phyloP scores from a whole-genome alignment of 192 early-diverging fungal species.

The Gigaspora rosea region DNA sequence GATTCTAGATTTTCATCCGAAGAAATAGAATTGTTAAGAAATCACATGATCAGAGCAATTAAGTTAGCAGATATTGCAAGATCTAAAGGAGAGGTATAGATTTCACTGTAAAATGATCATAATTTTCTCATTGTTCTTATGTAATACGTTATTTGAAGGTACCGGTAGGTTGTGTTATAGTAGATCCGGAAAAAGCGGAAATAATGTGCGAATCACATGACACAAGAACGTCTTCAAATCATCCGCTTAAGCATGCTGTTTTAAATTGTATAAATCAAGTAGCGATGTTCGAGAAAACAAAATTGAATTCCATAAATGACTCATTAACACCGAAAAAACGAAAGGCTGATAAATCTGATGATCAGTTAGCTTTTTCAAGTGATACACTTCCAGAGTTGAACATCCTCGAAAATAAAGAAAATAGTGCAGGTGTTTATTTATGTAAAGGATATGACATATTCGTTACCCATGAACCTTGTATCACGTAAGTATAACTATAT shows the following conservation, averaged over 20 bases:
- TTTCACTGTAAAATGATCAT: too few species aligned
- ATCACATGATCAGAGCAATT: constrained; percentile 43
- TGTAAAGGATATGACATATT: constrained; percentile 85
- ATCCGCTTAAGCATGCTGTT: constrained; percentile 78
- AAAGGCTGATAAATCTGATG: constrained; percentile 27
- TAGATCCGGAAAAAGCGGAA: constrained; percentile 53
- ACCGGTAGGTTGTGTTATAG: constrained; percentile 52
- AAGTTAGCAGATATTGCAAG: constrained; percentile 23
- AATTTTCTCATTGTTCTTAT: too few species aligned
- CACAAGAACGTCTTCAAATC: constrained; percentile 43
- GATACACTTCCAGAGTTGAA: too few species aligned
- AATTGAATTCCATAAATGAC: neutral
- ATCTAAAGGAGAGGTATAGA: constrained; percentile 43
- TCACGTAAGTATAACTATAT: constrained; percentile 60
- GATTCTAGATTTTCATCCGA: constrained; percentile 43
- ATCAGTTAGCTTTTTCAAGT: neutral
- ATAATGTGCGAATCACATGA: constrained; percentile 54
- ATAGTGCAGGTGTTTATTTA: constrained; percentile 58
- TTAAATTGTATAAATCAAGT: constrained; percentile 77
- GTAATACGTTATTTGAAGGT: constrained; percentile 21
- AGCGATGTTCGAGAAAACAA: constrained; percentile 56
- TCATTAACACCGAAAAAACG: constrained; percentile 24
- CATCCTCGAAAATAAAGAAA: constrained; percentile 10
- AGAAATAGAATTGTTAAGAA: constrained; percentile 43
- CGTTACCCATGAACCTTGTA: constrained; percentile 81